phyloP scores from a whole-genome alignment of 148 eudicot genomes.

The Diospyros kaki region DNA sequence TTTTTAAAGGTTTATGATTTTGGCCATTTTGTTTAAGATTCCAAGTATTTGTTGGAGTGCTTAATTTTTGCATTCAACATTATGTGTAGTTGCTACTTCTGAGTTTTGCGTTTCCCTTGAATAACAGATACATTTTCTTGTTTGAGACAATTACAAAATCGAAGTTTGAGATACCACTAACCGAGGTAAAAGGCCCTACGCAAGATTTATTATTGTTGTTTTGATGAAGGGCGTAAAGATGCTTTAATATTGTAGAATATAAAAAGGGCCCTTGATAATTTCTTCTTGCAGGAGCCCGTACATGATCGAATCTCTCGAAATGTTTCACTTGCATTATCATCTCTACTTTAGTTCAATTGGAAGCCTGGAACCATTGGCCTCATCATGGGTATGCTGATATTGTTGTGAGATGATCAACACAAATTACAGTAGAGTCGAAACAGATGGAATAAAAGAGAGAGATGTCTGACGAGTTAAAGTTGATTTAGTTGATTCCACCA shows the following conservation, averaged over 20 bases:
- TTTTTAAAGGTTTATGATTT: too few species aligned
- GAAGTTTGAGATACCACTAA: slow-evolving; percentile 56
- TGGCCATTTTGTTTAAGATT: too few species aligned
- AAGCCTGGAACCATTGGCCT: neutral
- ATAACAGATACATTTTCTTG: slow-evolving; percentile 71
- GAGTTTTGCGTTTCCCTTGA: slow-evolving; percentile 6
- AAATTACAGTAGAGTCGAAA: neutral
- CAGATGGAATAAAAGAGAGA: too few species aligned
- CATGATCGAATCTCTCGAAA: slow-evolving; percentile 82
- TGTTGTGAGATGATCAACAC: neutral
- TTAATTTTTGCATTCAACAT: neutral
- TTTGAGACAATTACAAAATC: slow-evolving; percentile 85
- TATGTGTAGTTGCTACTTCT: neutral
- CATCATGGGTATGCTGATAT: neutral
- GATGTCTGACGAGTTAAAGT: too few species aligned
- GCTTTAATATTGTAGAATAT: neutral
- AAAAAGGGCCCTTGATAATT: neutral
- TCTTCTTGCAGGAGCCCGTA: slow-evolving; percentile 56
- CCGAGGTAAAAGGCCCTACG: slow-evolving; percentile 34
- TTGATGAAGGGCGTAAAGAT: neutral
- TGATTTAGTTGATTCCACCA: too few species aligned
- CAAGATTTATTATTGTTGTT: neutral
- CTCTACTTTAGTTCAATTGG: slow-evolving; percentile 26
- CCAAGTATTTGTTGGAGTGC: too few species aligned
- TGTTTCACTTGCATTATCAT: slow-evolving; percentile 59